phyloP scores from a whole-genome alignment of 441 rosid species.

The Jatropha podagrica region DNA sequence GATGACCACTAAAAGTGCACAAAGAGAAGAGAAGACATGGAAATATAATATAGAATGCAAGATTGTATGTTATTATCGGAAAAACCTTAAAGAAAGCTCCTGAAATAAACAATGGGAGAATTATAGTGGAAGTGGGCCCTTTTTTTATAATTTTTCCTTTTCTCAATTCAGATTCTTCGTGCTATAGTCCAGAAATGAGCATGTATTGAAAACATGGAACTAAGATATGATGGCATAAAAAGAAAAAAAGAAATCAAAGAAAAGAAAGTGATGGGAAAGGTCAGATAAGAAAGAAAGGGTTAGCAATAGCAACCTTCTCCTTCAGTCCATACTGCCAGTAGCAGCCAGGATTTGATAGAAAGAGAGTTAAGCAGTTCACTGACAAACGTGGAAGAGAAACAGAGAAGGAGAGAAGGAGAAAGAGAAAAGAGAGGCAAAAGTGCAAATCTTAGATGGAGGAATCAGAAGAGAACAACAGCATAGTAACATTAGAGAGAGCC shows the following conservation, averaged over 20 bases:
- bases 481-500: conserved; percentile 13
- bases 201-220: conserved; percentile 19
- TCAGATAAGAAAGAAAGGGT: neutral
- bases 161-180: conserved; percentile 7
- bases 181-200: conserved; percentile 11
- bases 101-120: neutral
- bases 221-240: conserved; percentile 1
- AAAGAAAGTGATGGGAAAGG: conserved; percentile 3
- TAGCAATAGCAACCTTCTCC: neutral
- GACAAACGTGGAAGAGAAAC: neutral
- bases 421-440: conserved; percentile 4
- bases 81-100: conserved; percentile 18
- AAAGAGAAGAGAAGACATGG: neutral
- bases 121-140: neutral
- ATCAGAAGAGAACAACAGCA: conserved; percentile 21
- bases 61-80: neutral
- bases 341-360: neutral
- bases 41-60: conserved; percentile 7
- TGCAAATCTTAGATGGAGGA: conserved; percentile 16
- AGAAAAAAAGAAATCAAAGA: conserved; percentile 6
- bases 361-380: neutral
- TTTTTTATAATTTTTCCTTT: neutral
- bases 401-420: neutral
- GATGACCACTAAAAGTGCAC: neutral
- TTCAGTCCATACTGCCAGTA: neutral